A percentile compares a stretch with the other conserved stretches of the same genome.
These are phyloP conservation scores for Calonectria pseudoreteaudii DNA, from an alignment of 2,329 filamentous ascomycete genomes.

Conservation along the genomic window DNA sequence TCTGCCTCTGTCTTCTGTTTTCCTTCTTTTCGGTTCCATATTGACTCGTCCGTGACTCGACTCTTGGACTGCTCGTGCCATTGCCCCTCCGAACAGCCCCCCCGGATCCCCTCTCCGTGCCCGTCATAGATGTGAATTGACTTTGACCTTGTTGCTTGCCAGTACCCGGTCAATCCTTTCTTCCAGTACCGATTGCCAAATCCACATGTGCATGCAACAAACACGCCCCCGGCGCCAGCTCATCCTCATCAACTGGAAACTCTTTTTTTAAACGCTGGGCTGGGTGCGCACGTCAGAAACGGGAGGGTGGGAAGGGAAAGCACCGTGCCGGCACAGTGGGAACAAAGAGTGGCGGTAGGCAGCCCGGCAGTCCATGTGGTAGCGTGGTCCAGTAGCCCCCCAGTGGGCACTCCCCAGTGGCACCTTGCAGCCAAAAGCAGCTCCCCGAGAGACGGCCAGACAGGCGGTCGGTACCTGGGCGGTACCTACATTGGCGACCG, in stretches of 20 bases:
- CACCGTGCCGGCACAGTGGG: slow-evolving; percentile 3
- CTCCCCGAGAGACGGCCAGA: neutral
- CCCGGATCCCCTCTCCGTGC: neutral
- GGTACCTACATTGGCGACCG: slow-evolving; percentile 6
- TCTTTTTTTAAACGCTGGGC: neutral
- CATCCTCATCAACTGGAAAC: neutral
- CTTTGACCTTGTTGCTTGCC: neutral
- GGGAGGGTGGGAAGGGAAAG: neutral
- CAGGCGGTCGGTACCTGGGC: slow-evolving; percentile 11
- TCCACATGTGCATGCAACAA: neutral
- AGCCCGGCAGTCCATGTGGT: slow-evolving; percentile 6
- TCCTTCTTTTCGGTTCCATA: slow-evolving; percentile 3
- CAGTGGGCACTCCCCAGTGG: slow-evolving; percentile 5
- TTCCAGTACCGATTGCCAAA: neutral
- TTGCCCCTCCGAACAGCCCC: neutral
- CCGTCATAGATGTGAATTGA: neutral
- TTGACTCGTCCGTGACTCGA: neutral
- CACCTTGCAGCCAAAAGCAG: slow-evolving; percentile 11
- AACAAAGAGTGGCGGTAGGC: slow-evolving; percentile 1
- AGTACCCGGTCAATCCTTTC: neutral
- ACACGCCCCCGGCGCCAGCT: neutral
- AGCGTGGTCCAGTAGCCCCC: neutral
- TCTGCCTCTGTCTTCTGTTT: neutral
- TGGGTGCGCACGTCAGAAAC: slow-evolving; percentile 6
- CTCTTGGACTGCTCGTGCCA: neutral